A percentile compares a stretch with the other conserved stretches of the same genome.
Evolutionary conservation across 2,329 filamentous ascomycete species (phyloP).

Genomic region (Fusarium nanum): DNA sequence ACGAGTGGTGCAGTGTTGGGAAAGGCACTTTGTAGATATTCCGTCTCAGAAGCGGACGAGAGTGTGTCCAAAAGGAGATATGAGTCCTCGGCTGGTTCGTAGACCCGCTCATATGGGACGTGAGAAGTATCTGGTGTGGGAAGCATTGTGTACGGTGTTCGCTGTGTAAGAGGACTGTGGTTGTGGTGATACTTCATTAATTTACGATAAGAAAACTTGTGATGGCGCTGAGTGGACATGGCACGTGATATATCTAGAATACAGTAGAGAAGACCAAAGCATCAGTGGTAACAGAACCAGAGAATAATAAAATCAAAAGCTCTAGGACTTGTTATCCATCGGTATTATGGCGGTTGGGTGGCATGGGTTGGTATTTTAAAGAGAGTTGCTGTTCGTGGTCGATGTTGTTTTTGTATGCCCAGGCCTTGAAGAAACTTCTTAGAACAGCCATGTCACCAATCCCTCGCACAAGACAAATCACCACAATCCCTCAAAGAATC

Average conservation of each 20-base stretch:
- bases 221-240: slow-evolving; percentile 24
- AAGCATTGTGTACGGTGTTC: slow-evolving; percentile 69
- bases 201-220: slow-evolving; percentile 24
- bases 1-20: slow-evolving; percentile 68
- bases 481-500: slow-evolving; percentile 46
- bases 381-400: background rate
- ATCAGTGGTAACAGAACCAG: background rate
- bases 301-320: background rate
- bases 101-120: slow-evolving; percentile 87
- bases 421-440: background rate
- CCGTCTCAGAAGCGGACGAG: slow-evolving; percentile 74
- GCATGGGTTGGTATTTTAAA: background rate
- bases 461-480: background rate
- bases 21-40: slow-evolving; percentile 77
- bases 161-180: slow-evolving; percentile 1
- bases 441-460: background rate
- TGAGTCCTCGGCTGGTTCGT: slow-evolving; percentile 96
- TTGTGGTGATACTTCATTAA: slow-evolving; percentile 40
- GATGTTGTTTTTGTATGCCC: background rate
- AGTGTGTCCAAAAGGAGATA: slow-evolving; percentile 94
- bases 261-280: background rate
- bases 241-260: slow-evolving; percentile 33
- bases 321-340: background rate
- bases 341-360: background rate
- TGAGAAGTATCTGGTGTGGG: slow-evolving; percentile 95